These are phyloP conservation scores for Fallopia convolvulus DNA, from an alignment of 148 eudicot species.

Conservation along the genomic window DNA sequence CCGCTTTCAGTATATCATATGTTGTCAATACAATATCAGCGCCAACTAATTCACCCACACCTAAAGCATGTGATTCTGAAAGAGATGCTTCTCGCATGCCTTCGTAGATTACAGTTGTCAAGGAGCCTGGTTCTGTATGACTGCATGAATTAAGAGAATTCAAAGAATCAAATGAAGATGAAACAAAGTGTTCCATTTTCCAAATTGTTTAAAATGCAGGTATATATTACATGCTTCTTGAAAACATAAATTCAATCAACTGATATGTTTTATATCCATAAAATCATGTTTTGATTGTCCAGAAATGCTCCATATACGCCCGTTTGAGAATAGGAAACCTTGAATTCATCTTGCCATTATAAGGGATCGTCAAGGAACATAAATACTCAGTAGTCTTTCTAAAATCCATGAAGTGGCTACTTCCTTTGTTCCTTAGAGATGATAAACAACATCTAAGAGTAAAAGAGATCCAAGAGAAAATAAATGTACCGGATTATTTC, in stretches of 20 bases:
- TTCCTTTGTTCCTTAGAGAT: background rate
- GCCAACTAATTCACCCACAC: slow-evolving; percentile 49
- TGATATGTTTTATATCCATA: background rate
- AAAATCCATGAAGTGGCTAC: background rate
- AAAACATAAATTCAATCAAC: background rate
- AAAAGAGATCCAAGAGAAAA: background rate
- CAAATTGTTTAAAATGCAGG: background rate
- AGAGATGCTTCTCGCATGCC: slow-evolving; percentile 64
- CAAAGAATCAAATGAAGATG: background rate
- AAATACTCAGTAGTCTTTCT: background rate
- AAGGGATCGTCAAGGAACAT: no score
- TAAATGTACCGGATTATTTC: slow-evolving; percentile 75
- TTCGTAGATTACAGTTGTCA: slow-evolving; percentile 71
- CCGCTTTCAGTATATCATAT: slow-evolving; percentile 84
- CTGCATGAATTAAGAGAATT: slow-evolving; percentile 22
- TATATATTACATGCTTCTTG: background rate
- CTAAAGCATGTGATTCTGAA: slow-evolving; percentile 33
- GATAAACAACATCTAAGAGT: background rate
- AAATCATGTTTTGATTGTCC: background rate
- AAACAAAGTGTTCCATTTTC: background rate
- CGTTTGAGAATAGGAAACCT: background rate
- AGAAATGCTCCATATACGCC: background rate
- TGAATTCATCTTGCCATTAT: background rate
- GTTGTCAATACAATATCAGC: slow-evolving; percentile 94
- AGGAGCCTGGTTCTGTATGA: slow-evolving; percentile 82